Evolutionary conservation across 768 basidiomycete genomes (phyloP).

Genomic region (Boletales sp.): DNA sequence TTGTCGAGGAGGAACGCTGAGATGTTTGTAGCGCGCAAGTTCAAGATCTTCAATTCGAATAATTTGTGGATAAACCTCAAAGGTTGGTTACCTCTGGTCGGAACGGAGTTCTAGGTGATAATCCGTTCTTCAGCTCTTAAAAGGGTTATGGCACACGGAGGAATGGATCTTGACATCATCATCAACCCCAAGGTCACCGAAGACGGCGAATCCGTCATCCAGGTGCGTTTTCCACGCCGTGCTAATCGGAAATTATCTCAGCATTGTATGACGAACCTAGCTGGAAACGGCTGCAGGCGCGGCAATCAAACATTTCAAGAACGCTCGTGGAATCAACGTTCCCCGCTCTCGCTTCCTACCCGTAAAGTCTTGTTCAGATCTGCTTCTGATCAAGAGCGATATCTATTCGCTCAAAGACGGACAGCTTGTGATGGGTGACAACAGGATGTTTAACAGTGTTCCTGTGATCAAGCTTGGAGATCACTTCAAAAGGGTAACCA

Average conservation of each 20-base stretch:
- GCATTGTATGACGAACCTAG: constrained; percentile 25
- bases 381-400: constrained; percentile 88
- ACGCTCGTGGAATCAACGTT: constrained; percentile 92
- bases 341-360: constrained; percentile 93
- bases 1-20: background rate
- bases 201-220: constrained; percentile 82
- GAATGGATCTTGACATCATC: constrained; percentile 92
- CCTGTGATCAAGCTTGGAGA: constrained; percentile 98
- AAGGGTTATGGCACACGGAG: constrained; percentile 81
- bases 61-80: constrained; percentile 78
- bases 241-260: constrained; percentile 5
- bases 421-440: constrained; percentile 78
- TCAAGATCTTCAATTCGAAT: constrained; percentile 93
- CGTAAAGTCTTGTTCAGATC: constrained; percentile 83
- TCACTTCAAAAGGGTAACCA: constrained; percentile 87
- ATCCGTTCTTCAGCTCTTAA: constrained; percentile 62
- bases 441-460: constrained; percentile 79
- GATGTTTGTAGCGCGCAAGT: constrained; percentile 62
- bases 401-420: constrained; percentile 91
- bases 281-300: constrained; percentile 93
- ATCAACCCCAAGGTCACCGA: constrained; percentile 88
- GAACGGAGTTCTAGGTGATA: background rate
- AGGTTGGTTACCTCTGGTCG: constrained; percentile 38
- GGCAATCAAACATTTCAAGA: constrained; percentile 90
- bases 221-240: constrained; percentile 37